phyloP scores from a whole-genome alignment of 2,329 filamentous ascomycete species.

The Helotiales sp. region DNA sequence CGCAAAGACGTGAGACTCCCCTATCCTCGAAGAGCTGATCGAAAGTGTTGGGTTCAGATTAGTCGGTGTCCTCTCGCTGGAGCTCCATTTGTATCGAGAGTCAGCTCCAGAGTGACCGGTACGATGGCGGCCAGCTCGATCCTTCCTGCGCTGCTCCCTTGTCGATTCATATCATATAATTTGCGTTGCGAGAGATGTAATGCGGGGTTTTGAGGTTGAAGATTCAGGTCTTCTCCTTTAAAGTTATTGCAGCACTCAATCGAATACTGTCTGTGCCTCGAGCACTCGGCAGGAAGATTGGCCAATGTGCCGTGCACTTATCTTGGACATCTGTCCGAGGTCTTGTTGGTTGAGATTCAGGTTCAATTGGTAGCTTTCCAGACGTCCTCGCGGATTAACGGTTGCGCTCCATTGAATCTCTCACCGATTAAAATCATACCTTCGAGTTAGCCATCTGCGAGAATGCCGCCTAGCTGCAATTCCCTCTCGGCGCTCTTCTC shows the following conservation, averaged over 20 bases:
- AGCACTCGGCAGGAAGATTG: conserved; percentile 21
- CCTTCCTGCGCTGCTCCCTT: conserved; percentile 65
- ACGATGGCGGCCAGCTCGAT: conserved; percentile 72
- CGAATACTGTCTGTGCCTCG: conserved; percentile 30
- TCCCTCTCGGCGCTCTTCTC: conserved; percentile 80
- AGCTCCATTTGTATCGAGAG: conserved; percentile 28
- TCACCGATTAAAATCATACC: conserved; percentile 78
- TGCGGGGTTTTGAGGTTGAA: conserved; percentile 80
- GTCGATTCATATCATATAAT: conserved; percentile 47
- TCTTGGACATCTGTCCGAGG: conserved; percentile 59
- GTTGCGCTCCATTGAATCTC: conserved; percentile 36
- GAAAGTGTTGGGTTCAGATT: conserved; percentile 44
- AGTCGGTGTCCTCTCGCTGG: conserved; percentile 85
- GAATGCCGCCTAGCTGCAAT: conserved; percentile 94
- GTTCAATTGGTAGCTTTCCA: conserved; percentile 27
- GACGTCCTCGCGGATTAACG: conserved; percentile 24
- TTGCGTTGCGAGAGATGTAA: conserved; percentile 59
- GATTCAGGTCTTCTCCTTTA: conserved; percentile 65
- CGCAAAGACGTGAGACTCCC: conserved; percentile 30
- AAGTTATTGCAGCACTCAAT: conserved; percentile 66
- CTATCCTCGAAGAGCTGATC: conserved; percentile 28
- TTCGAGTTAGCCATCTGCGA: conserved; percentile 84
- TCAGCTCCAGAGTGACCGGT: conserved; percentile 43
- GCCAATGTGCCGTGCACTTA: conserved; percentile 33
- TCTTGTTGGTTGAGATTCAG: conserved; percentile 74